Base-by-base conservation (phyloP, 2,329 filamentous ascomycete genomes). In the Fusarium sp. region DNA sequence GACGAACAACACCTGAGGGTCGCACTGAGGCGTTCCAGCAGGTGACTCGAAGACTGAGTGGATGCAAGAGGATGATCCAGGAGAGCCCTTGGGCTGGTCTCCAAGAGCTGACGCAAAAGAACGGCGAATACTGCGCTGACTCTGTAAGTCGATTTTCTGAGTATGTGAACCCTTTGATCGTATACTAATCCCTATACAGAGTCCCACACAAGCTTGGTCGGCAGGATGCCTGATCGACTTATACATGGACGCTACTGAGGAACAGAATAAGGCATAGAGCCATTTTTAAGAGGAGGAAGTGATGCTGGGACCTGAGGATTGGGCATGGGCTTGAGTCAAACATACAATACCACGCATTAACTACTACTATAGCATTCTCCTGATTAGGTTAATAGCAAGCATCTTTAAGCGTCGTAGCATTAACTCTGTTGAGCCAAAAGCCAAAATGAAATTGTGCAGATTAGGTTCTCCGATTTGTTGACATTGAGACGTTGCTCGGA, bases 171-270 rank as follows among this genome's bases (percentile, higher is more conserved):
- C 43, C 58, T 58, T 15, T 43, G 12, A 25, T 67, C 43, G 47
- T 16, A 40, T 50, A 75, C 74, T 73, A 69, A 67, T 60, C 33
- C 19, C 50, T 30, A 6, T 19, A 62, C 80, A 96, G 91, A 96
- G 93, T 60, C 96, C 96, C 32, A 98, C 96, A 2, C 96, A 99
- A 83, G 93, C 96, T 60, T 99, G 96, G 96, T 98, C 95, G 60
- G 94, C 96, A 35, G 93, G 94, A 28, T 98, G 96, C 81, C 86
- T 99, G 79, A 94, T 99, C 79, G 96, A 99, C 84, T 83, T 99
- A 73, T 99, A 97, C 85, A 95, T 97, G 87, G 96, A 99, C 81
- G 96, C 94, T 23, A 87, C 88, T 32, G 88, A 88, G 73, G 86
- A 86, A 75, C 86, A 88, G 75, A 80, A 75, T 33, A 52, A 46